A percentile compares a stretch with the other conserved stretches of the same genome.
phyloP scores from a whole-genome alignment of 176 grass and related monocot species.

The Carex littledalei region DNA sequence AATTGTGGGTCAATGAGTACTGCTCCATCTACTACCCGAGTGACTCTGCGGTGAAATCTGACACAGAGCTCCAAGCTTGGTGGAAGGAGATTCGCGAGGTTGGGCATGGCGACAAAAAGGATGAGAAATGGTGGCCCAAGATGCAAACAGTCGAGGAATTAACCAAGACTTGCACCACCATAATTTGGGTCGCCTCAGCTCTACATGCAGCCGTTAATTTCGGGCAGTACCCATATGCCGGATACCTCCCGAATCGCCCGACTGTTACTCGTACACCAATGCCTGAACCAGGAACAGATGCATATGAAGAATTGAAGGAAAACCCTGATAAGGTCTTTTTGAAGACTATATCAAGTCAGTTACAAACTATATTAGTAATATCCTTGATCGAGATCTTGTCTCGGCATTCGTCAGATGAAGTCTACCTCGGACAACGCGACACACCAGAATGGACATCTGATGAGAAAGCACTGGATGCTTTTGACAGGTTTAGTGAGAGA shows the following conservation, averaged over 20 bases:
- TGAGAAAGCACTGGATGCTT: slow-evolving; percentile 34
- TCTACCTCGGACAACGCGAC: slow-evolving; percentile 67
- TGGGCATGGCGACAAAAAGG: slow-evolving; percentile 59
- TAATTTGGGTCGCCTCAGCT: slow-evolving; percentile 72
- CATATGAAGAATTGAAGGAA: slow-evolving; percentile 18
- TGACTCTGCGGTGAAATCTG: slow-evolving; percentile 29
- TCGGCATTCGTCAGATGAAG: slow-evolving; percentile 61
- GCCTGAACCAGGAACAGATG: slow-evolving; percentile 26
- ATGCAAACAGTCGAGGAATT: slow-evolving; percentile 53
- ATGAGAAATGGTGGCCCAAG: slow-evolving; percentile 54
- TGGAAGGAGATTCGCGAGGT: slow-evolving; percentile 75
- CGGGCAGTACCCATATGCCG: slow-evolving; percentile 53
- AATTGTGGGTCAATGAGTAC: slow-evolving; percentile 56
- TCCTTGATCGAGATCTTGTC: slow-evolving; percentile 68
- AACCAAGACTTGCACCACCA: slow-evolving; percentile 47
- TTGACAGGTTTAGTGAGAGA: slow-evolving; percentile 27
- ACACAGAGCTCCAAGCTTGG: slow-evolving; percentile 61
- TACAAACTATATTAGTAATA: slow-evolving; percentile 43
- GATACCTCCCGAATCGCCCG: slow-evolving; percentile 62
- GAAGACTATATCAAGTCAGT: slow-evolving; percentile 57
- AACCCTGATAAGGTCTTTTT: slow-evolving; percentile 44
- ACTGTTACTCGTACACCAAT: slow-evolving; percentile 45
- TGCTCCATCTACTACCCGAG: slow-evolving; percentile 45
- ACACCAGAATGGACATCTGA: slow-evolving; percentile 58
- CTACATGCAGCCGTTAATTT: slow-evolving; percentile 75